Conservation (phyloP, 2,329 filamentous ascomycete species). For the Diaporthe citri region DNA sequence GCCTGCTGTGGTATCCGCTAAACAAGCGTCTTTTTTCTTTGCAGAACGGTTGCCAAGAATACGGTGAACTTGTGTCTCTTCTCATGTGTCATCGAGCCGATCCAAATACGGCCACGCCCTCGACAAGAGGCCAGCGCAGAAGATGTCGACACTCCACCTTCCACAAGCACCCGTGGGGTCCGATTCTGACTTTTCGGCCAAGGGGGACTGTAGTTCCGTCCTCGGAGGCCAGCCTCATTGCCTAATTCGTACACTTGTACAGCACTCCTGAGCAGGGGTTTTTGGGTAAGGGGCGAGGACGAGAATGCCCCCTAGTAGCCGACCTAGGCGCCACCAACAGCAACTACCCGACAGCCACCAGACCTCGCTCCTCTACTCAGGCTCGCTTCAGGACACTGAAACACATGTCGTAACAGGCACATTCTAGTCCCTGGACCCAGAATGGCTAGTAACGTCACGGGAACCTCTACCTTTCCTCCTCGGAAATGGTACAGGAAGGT, state of each 20-base stretch:
- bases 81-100: slow-evolving; percentile 28
- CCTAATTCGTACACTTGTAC: not conserved
- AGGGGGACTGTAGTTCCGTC: slow-evolving; percentile 13
- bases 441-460: slow-evolving; percentile 45
- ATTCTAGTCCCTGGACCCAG: slow-evolving; percentile 19
- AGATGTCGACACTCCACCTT: slow-evolving; percentile 16
- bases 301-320: slow-evolving; percentile 25
- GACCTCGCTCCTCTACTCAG: slow-evolving; percentile 24
- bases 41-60: slow-evolving; percentile 11
- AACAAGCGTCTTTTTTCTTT: slow-evolving; percentile 13
- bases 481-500: slow-evolving; percentile 50
- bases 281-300: not conserved
- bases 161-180: slow-evolving; percentile 23
- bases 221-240: slow-evolving; percentile 24
- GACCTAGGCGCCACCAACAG: slow-evolving; percentile 19
- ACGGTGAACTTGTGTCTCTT: slow-evolving; percentile 21
- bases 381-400: slow-evolving; percentile 25
- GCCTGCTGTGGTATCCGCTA: slow-evolving; percentile 12
- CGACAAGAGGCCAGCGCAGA: not conserved
- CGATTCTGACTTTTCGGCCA: slow-evolving; percentile 4
- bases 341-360: slow-evolving; percentile 12
- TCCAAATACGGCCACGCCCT: slow-evolving; percentile 20
- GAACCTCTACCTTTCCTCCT: slow-evolving; percentile 44
- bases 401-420: slow-evolving; percentile 24
- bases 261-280: slow-evolving; percentile 16